Conservation (phyloP, 2,329 filamentous ascomycete species). For the Ophiostoma novo-ulmi region DNA sequence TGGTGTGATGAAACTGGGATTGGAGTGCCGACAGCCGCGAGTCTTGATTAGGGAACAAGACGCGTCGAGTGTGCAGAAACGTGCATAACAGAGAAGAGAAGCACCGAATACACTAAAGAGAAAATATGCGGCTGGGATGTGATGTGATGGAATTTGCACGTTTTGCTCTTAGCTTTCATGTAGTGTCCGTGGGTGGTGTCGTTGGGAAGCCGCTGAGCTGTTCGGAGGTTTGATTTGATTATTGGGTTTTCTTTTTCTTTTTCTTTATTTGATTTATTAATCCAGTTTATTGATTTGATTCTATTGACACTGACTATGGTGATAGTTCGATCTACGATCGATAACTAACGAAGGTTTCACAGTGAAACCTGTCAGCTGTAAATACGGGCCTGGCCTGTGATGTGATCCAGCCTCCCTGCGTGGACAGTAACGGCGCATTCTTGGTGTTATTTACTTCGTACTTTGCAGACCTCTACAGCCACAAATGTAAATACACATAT, state of each 20-base stretch:
- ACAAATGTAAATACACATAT: not conserved
- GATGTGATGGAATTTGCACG: not conserved
- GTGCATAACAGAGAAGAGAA: not conserved
- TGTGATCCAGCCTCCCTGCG: not conserved
- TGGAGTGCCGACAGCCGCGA: slow-evolving; percentile 7
- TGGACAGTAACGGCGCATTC: not conserved
- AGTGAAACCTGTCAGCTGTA: slow-evolving; percentile 6
- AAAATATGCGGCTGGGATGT: not conserved
- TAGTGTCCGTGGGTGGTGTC: not conserved
- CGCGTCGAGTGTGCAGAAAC: not conserved
- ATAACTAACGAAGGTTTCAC: not conserved
- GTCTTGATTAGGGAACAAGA: slow-evolving; percentile 1
- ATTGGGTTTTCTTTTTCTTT: not conserved
- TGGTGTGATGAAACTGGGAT: not conserved
- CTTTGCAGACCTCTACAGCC: not conserved
- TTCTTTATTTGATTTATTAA: not conserved
- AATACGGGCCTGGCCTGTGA: not conserved
- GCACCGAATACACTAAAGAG: not conserved
- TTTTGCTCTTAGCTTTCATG: not conserved
- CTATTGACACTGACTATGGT: not conserved
- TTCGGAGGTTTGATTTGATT: not conserved
- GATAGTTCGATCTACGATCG: not conserved
- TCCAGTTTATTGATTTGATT: too few species aligned
- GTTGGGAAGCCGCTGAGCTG: not conserved
- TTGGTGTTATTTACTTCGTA: not conserved